These are phyloP conservation scores for Sorghum bicolor DNA, from an alignment of 176 grass and related monocot species.

Conservation along the genomic window Sorghum_bicolor_NCBIv3 NC_012873.2:18892001-18892500, in stretches of 20 bases:
- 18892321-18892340: background rate
- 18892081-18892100: conserved; percentile 48
- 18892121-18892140: conserved; percentile 50
- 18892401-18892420: background rate
- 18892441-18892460: background rate
- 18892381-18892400: background rate
- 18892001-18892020: conserved; percentile 44
- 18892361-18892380: background rate
- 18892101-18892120: conserved; percentile 43
- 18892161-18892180: conserved; percentile 55
- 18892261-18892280: background rate
- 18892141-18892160: conserved; percentile 43
- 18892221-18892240: background rate
- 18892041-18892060: conserved; percentile 36
- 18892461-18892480: background rate
- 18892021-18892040: conserved; percentile 50
- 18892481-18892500: background rate
- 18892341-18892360: background rate
- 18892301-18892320: background rate
- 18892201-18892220: conserved; percentile 4
- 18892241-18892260: conserved; percentile 9
- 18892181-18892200: conserved; percentile 33
- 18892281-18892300: conserved; percentile 9
- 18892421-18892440: background rate
- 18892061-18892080: conserved; percentile 39